These are phyloP conservation scores for Tricholoma matsutake DNA, from an alignment of 768 basidiomycete species.

Conservation along the genomic window DNA sequence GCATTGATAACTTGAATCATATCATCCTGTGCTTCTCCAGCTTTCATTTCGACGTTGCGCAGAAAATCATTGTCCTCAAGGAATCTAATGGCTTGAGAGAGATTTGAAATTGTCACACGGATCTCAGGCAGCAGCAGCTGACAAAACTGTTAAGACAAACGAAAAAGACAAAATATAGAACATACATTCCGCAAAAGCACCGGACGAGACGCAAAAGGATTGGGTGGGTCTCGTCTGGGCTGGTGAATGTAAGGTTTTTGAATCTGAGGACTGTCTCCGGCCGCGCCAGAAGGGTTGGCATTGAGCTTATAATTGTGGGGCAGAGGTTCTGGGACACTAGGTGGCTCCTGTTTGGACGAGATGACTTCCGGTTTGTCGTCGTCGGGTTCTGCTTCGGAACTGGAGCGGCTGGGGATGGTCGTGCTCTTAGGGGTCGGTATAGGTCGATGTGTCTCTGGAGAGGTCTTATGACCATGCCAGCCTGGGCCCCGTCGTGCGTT, in stretches of 20 bases:
- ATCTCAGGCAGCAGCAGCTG: conserved; percentile 86
- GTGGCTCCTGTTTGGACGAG: conserved; percentile 47
- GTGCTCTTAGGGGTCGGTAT: neutral
- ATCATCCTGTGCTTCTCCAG: conserved; percentile 68
- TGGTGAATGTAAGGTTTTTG: conserved; percentile 11
- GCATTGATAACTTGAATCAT: conserved; percentile 57
- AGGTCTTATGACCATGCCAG: neutral
- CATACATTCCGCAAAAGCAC: conserved; percentile 79
- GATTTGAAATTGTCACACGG: conserved; percentile 81
- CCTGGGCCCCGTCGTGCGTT: neutral
- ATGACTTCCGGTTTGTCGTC: conserved; percentile 54
- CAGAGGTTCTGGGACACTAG: neutral
- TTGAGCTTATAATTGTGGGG: neutral
- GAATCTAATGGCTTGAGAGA: conserved; percentile 91
- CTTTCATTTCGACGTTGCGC: conserved; percentile 70
- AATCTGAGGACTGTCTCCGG: neutral
- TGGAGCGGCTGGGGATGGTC: neutral
- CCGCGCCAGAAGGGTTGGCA: neutral
- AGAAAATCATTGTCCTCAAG: conserved; percentile 89
- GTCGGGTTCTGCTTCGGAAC: conserved; percentile 27
- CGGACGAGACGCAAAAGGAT: conserved; percentile 66
- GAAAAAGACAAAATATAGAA: conserved; percentile 3
- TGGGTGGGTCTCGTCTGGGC: conserved; percentile 44
- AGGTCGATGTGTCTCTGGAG: neutral
- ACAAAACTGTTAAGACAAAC: neutral